phyloP scores from a whole-genome alignment of 306 rosid genomes.

The Sindora glabra region DNA sequence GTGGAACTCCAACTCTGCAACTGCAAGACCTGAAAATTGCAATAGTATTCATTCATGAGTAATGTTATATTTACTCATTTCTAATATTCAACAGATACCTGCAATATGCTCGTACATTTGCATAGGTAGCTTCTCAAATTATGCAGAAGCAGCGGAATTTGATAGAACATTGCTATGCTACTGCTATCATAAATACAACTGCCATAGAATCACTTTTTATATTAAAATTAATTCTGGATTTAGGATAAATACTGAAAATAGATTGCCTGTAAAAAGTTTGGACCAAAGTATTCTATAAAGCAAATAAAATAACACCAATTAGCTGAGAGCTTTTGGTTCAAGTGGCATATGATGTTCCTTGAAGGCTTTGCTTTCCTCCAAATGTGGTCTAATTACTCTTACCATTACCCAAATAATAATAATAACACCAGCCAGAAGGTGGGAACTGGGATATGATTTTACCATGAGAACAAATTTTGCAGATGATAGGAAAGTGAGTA shows the following conservation, averaged over 20 bases:
- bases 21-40: constrained; percentile 50
- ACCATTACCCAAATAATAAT: background rate
- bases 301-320: too few relatives aligned
- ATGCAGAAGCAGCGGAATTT: background rate
- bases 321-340: too few relatives aligned
- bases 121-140: background rate
- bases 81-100: too few relatives aligned
- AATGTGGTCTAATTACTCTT: too few relatives aligned
- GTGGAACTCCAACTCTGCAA: constrained; percentile 66
- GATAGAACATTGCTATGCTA: background rate
- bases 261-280: too few relatives aligned
- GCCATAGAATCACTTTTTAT: background rate
- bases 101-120: too few relatives aligned
- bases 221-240: too few relatives aligned
- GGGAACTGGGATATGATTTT: background rate
- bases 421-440: background rate
- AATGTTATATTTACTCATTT: too few relatives aligned
- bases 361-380: too few relatives aligned
- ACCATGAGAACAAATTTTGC: background rate
- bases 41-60: background rate
- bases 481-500: background rate
- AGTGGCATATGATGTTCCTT: too few relatives aligned
- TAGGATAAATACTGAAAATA: too few relatives aligned
- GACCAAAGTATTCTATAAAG: too few relatives aligned
- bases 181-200: background rate